These are phyloP conservation scores for Vitis rotundifolia DNA, from an alignment of 164 flowering plant species.

Conservation along the genomic window DNA sequence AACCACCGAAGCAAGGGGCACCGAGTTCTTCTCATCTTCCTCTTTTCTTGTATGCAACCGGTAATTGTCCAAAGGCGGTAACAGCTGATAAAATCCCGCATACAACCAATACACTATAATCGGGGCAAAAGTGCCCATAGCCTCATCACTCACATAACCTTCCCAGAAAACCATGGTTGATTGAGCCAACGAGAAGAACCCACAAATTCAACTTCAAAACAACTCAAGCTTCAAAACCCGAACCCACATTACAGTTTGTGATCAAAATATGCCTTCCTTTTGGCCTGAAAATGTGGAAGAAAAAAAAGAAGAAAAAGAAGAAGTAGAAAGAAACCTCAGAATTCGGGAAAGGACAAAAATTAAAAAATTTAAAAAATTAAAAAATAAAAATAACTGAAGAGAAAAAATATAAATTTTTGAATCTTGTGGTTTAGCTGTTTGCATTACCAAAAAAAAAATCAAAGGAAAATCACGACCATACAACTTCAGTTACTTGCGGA, in stretches of 20 bases:
- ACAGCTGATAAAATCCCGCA: constrained; percentile 75
- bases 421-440: no score
- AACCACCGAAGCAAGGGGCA: constrained; percentile 53
- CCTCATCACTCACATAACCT: constrained; percentile 76
- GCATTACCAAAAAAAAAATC: not conserved
- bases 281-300: constrained; percentile 8
- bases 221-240: constrained; percentile 10
- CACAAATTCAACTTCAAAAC: constrained; percentile 9
- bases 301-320: not conserved
- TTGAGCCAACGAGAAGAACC: not conserved
- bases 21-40: constrained; percentile 69
- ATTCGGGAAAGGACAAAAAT: no score
- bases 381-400: no score
- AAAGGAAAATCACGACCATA: not conserved
- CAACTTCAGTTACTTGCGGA: no score
- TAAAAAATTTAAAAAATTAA: no score
- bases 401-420: no score
- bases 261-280: not conserved
- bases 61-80: constrained; percentile 63
- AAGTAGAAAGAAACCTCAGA: not conserved
- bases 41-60: constrained; percentile 74
- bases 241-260: not conserved
- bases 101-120: constrained; percentile 81
- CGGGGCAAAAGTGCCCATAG: constrained; percentile 83
- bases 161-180: constrained; percentile 77